These are phyloP conservation scores for Aureoboletus auriporus DNA, from an alignment of 768 basidiomycete species.

Conservation along the genomic window DNA sequence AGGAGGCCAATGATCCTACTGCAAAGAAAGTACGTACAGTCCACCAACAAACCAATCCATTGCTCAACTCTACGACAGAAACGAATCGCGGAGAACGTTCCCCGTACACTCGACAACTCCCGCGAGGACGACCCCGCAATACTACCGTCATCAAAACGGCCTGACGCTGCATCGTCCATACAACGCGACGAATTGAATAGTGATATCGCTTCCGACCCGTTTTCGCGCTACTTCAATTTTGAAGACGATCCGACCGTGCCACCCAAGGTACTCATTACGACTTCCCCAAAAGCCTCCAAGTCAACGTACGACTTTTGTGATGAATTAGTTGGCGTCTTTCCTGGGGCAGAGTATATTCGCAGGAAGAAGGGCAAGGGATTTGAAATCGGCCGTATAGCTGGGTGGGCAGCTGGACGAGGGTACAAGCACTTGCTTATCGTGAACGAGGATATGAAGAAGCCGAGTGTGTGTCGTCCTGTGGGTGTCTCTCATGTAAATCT, in stretches of 20 bases:
- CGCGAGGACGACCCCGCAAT: slow-evolving; percentile 69
- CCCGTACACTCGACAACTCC: slow-evolving; percentile 89
- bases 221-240: slow-evolving; percentile 71
- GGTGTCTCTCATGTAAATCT: background rate
- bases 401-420: slow-evolving; percentile 87
- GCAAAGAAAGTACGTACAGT: slow-evolving; percentile 62
- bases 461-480: slow-evolving; percentile 56
- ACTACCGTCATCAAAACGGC: slow-evolving; percentile 31
- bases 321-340: slow-evolving; percentile 84
- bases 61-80: slow-evolving; percentile 49
- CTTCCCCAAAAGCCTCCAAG: slow-evolving; percentile 84
- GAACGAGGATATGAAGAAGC: slow-evolving; percentile 92
- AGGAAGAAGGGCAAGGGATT: slow-evolving; percentile 88
- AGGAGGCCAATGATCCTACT: slow-evolving; percentile 70
- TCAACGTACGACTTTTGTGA: slow-evolving; percentile 90
- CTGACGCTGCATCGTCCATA: slow-evolving; percentile 30
- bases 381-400: slow-evolving; percentile 85
- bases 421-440: slow-evolving; percentile 90
- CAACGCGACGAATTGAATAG: slow-evolving; percentile 57
- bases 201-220: slow-evolving; percentile 72
- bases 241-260: slow-evolving; percentile 66
- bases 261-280: slow-evolving; percentile 88
- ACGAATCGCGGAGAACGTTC: slow-evolving; percentile 81
- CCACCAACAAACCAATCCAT: background rate
- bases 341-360: slow-evolving; percentile 85